Evolutionary conservation across 176 grass and related monocot genomes (phyloP), one percentile per base, ranked within the genome.

Genomic region (Puccinellia tenuiflora): DNA sequence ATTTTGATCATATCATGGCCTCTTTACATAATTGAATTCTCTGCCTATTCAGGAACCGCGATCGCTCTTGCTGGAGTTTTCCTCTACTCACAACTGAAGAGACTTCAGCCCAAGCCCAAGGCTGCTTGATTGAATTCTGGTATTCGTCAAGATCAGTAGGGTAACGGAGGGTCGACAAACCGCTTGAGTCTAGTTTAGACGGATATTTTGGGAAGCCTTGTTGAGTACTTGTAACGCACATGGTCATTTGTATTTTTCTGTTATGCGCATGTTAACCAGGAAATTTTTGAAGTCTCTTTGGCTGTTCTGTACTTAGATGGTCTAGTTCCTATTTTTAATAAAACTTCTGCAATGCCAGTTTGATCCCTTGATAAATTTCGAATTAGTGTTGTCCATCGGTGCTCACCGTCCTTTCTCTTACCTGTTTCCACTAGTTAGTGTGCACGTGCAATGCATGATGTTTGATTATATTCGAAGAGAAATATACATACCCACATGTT

Each of bases 41-140:
- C 62, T 56, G 11, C 73, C 31, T 48, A 7, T 87, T 53, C 71
- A 99, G 97, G 93, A 68, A 96, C 97, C 3, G 97, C 85, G 2
- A 30, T 99, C 3, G 97, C 91, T 81, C 97, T 99, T 31, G 92
- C 88, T 0, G 97, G 97, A 77, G 91, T 99, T 92, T 96, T 99
- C 89, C 81, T 99, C 5, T 99, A 99, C 77, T 96, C 93, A 4
- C 94, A 92, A 56, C 72, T 99, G 89, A 99, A 96, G 70, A 90
- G 76, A 71, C 88, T 99, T 63, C 95, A 96, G 78, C 89, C 96
- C 63, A 98, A 98, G 89, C 83, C 93, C 52, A 99, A 99, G 81
- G 9, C 90, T 76, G 81, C 90, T 31, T 96, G 67, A 92, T 77
- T 74, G 33, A 39, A 31, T 68, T 21, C 62, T 52, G 3, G 11